Conservation (phyloP, 345 rosid species). For the Alliaria petiolata region DNA sequence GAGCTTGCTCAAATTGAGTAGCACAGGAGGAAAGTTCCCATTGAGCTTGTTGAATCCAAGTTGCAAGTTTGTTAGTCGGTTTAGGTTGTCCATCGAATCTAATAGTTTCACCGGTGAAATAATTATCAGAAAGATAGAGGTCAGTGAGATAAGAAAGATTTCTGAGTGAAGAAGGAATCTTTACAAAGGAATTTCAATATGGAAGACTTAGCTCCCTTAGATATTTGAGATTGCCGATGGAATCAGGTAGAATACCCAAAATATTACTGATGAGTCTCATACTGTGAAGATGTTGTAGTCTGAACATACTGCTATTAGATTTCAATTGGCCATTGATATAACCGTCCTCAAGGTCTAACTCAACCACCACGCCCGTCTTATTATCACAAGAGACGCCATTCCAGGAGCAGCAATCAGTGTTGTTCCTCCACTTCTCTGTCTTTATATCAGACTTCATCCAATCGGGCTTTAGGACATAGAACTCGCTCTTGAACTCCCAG, state of each 20-base stretch:
- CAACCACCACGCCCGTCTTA: neutral
- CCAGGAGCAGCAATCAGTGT: constrained; percentile 9
- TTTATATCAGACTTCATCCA: no score
- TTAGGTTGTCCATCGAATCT: neutral
- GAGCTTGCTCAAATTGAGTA: neutral
- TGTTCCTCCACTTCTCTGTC: neutral
- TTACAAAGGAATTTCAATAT: neutral
- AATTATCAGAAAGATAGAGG: constrained; percentile 22
- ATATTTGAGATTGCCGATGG: constrained; percentile 6
- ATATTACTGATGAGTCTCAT: neutral
- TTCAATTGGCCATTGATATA: neutral
- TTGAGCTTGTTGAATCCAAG: neutral
- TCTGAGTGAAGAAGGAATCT: constrained; percentile 17
- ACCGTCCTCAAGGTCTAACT: neutral
- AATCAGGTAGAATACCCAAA: constrained; percentile 13
- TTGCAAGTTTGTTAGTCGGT: neutral
- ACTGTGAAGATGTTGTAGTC: neutral
- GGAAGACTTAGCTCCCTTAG: neutral
- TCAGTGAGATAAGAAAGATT: constrained; percentile 11
- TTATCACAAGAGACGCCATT: constrained; percentile 13
- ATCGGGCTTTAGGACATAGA: no score
- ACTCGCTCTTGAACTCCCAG: neutral
- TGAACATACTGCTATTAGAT: neutral
- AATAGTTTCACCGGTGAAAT: constrained; percentile 19
- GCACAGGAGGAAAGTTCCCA: neutral